Conservation (phyloP, 2,329 filamentous ascomycete species). For the Neoascochyta sp. region DNA sequence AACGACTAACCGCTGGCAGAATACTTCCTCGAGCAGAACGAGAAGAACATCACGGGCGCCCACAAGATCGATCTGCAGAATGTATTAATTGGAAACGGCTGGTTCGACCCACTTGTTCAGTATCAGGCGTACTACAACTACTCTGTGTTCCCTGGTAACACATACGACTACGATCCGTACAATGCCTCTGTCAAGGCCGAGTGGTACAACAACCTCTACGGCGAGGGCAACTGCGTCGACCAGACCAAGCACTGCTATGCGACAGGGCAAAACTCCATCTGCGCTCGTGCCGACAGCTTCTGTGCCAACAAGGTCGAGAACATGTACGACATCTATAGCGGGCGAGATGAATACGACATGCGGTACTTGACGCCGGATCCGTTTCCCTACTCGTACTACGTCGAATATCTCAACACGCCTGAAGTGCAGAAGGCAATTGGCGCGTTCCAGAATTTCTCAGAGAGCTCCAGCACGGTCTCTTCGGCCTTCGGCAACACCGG, state of each 20-base stretch:
- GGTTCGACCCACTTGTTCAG: conserved; percentile 55
- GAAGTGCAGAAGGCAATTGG: conserved; percentile 57
- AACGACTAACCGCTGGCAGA: conserved; percentile 11
- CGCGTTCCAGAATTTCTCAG: conserved; percentile 57
- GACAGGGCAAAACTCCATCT: conserved; percentile 51
- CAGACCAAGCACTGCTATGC: conserved; percentile 54
- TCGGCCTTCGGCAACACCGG: conserved; percentile 48
- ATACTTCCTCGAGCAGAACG: conserved; percentile 49
- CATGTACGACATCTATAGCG: conserved; percentile 50
- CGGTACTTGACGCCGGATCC: conserved; percentile 54
- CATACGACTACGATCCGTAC: conserved; percentile 54
- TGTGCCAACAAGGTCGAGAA: conserved; percentile 53
- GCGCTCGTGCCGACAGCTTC: conserved; percentile 53
- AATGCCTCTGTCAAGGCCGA: conserved; percentile 48
- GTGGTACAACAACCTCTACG: conserved; percentile 60
- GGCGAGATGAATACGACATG: conserved; percentile 59
- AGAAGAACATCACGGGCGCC: conserved; percentile 43
- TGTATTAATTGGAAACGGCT: conserved; percentile 57
- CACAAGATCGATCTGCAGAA: conserved; percentile 49
- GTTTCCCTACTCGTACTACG: conserved; percentile 56
- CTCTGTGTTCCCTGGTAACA: conserved; percentile 54
- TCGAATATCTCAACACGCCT: conserved; percentile 56
- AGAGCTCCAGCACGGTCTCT: conserved; percentile 43
- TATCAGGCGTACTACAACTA: conserved; percentile 59
- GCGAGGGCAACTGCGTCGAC: conserved; percentile 58